Percentiles rank a stretch among this genome's conserved stretches.
These are phyloP conservation scores for Zychaea mexicana DNA, from an alignment of 371 early-diverging fungal genomes.

Conservation along the genomic window DNA sequence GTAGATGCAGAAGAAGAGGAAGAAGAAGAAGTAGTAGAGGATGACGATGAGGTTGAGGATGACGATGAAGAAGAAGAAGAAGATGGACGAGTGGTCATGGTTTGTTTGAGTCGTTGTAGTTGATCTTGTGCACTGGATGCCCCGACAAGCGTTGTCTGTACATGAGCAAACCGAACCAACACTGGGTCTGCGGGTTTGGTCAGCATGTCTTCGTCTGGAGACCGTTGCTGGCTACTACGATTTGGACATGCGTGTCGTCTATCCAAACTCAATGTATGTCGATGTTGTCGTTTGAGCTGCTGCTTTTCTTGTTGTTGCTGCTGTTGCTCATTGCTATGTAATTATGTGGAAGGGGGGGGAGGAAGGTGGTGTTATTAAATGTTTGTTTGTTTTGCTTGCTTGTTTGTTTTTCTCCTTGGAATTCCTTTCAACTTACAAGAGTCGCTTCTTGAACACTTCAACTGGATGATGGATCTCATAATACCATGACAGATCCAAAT, in stretches of 20 bases:
- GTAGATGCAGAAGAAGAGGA: too few relatives aligned
- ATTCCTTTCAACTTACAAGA: slow-evolving; percentile 12
- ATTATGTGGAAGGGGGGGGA: background rate
- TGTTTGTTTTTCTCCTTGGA: background rate
- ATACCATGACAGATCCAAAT: slow-evolving; percentile 20
- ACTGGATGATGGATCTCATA: slow-evolving; percentile 13
- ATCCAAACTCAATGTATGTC: background rate
- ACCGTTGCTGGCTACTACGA: background rate
- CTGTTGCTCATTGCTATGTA: background rate
- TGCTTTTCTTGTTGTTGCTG: background rate
- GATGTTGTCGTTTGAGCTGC: background rate
- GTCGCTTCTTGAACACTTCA: slow-evolving; percentile 7
- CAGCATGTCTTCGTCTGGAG: background rate
- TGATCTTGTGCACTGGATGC: background rate
- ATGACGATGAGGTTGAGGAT: background rate
- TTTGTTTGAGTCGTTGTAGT: background rate
- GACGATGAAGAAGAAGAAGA: background rate
- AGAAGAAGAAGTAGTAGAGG: background rate
- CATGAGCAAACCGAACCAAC: background rate
- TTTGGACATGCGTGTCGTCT: background rate
- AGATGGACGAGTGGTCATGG: background rate
- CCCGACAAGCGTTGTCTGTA: background rate
- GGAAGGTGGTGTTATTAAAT: too few relatives aligned
- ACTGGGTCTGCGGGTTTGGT: background rate
- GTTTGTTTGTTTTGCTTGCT: background rate